Evolutionary conservation across 1,139 yeast species (phyloP), one percentile per base, ranked within the genome.

Genomic region (Nematodospora anomalae): DNA sequence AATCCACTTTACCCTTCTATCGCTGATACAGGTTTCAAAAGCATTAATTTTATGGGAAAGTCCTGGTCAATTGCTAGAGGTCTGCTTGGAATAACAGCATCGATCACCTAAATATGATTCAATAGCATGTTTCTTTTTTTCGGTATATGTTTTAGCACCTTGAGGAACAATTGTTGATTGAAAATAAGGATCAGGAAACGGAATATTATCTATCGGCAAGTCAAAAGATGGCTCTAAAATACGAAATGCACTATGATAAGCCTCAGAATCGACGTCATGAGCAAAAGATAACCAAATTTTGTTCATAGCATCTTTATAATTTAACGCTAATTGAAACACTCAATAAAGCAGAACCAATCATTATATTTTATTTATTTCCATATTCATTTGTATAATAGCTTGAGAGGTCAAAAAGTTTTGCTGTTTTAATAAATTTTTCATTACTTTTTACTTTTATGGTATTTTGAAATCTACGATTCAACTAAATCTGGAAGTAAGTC

Each of bases 241-340:
- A 3, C 83, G 83, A 28, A 79, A 60, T 3, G 80, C 74, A 16
- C 79, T 58, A 36, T 74, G 61, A 46, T 67, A 71, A 25, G 73
- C 62, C 30, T 74, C 64, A 27, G 80, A 55, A 50, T 80, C 81
- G 29, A 76, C 64, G 51, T 81, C 86, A 52, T 81, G 88, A 13
- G 80, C 64, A 55, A 80, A 80, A 10, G 75, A 64, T 44, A 75
- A 58, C 65, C 66, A 50, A 44, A 73, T 51, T 57, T 72, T 58
- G 32, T 55, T 50, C 5, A 34, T 32, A 20, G 37, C 33, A 51
- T 53, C 42, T 4, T 44, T 40, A 20, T 65, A 64, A 37, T 60
- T 51, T 46, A 79, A 60, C 33, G 77, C 58, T 52, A 35, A 72
- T 52, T 5, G 80, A 64, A 13, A 83, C 80, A 39, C 74, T 66